These are phyloP conservation scores for Didymosphaeria variabile DNA, from an alignment of 2,329 filamentous ascomycete genomes.

Conservation along the genomic window DNA sequence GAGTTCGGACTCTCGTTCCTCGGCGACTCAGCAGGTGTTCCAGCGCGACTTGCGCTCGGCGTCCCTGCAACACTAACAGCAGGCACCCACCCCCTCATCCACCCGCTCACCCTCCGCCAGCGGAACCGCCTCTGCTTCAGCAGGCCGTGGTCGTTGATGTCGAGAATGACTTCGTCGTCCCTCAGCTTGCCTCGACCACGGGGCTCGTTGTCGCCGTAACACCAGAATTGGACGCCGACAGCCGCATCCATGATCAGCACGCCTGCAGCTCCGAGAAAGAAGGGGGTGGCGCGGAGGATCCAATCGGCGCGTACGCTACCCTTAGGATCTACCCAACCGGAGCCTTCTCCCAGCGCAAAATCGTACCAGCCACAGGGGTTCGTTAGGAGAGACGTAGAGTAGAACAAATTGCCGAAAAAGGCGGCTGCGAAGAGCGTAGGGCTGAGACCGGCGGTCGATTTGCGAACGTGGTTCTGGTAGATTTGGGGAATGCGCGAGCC, in stretches of 20 bases:
- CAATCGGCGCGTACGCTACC: constrained; percentile 66
- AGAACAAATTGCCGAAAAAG: constrained; percentile 74
- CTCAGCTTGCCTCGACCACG: constrained; percentile 33
- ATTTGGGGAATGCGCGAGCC: constrained; percentile 63
- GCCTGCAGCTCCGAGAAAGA: constrained; percentile 72
- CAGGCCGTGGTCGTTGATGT: constrained; percentile 49
- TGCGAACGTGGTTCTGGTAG: constrained; percentile 70
- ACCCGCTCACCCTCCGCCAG: constrained; percentile 68
- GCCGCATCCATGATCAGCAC: constrained; percentile 69
- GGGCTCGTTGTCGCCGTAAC: constrained; percentile 60
- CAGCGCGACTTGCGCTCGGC: constrained; percentile 38
- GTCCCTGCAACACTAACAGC: constrained; percentile 53
- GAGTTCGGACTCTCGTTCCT: constrained; percentile 26
- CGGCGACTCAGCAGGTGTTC: constrained; percentile 37
- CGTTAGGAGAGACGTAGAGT: constrained; percentile 68
- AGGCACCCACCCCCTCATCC: constrained; percentile 74
- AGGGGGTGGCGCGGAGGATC: constrained; percentile 67
- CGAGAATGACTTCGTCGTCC: constrained; percentile 58
- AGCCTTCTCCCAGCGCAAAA: constrained; percentile 62
- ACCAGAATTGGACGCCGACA: constrained; percentile 69
- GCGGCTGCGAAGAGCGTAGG: constrained; percentile 71
- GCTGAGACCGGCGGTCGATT: constrained; percentile 70
- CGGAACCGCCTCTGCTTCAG: constrained; percentile 52
- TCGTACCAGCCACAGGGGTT: constrained; percentile 71
- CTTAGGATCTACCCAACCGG: constrained; percentile 66